These are phyloP conservation scores for Graphiopsis chlorocephala DNA, from an alignment of 2,329 filamentous ascomycete genomes.

Conservation along the genomic window DNA sequence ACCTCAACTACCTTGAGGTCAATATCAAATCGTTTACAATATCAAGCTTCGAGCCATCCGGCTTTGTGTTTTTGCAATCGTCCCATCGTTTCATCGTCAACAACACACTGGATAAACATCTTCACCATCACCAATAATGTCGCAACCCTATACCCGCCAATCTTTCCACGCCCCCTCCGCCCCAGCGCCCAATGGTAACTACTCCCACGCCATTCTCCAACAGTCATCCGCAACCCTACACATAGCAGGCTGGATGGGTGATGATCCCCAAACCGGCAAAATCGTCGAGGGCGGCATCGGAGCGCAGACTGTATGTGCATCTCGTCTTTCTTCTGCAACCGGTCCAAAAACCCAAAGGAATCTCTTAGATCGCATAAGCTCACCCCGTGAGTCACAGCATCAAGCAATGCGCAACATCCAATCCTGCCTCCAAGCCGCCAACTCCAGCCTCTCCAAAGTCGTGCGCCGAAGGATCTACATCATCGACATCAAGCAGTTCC, in stretches of 20 bases:
- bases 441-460: slow-evolving; percentile 20
- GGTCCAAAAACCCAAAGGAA: not conserved
- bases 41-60: no score
- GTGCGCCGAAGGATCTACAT: slow-evolving; percentile 22
- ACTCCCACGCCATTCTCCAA: slow-evolving; percentile 20
- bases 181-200: slow-evolving; percentile 25
- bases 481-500: slow-evolving; percentile 22
- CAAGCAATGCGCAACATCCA: slow-evolving; percentile 22
- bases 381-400: no score
- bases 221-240: slow-evolving; percentile 17
- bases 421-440: slow-evolving; percentile 20
- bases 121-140: not conserved
- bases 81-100: no score
- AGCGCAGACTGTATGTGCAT: slow-evolving; percentile 33
- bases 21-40: no score
- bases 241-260: slow-evolving; percentile 26
- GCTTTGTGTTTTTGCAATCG: no score
- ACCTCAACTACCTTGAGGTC: no score
- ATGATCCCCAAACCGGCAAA: slow-evolving; percentile 21
- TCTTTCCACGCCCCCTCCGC: slow-evolving; percentile 17
- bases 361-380: not conserved
- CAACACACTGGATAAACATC: no score
- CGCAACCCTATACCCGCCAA: slow-evolving; percentile 2
- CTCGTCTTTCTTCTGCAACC: not conserved
- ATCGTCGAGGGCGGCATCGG: slow-evolving; percentile 24